Percentiles rank a stretch among this genome's conserved stretches.
Evolutionary conservation across 352 stramenopile genomes (phyloP).

Genomic region (Globisporangium uncinulatum): DNA sequence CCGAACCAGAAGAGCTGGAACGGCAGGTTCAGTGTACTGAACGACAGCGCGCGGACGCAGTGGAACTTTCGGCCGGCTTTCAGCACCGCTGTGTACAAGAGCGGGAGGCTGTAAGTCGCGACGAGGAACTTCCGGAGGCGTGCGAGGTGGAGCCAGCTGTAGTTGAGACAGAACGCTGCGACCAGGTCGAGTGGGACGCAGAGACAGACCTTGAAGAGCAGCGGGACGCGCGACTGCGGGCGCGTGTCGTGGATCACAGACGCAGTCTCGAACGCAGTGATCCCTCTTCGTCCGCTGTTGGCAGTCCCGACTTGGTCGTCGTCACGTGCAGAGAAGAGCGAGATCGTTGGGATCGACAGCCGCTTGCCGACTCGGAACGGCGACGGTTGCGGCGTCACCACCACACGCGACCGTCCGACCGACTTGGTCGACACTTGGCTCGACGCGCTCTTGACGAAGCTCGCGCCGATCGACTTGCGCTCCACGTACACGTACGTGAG

Average conservation of each 20-base stretch:
- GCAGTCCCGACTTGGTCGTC: background rate
- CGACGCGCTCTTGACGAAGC: background rate
- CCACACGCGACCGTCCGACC: background rate
- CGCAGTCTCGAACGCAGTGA: conserved; percentile 3
- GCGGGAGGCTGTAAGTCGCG: conserved; percentile 1
- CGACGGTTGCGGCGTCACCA: conserved; percentile 6
- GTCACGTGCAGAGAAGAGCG: conserved; percentile 8
- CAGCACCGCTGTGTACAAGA: conserved; percentile 5
- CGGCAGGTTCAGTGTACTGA: conserved; percentile 11
- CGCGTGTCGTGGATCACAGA: conserved; percentile 2
- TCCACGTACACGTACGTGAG: conserved; percentile 10
- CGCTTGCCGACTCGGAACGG: background rate
- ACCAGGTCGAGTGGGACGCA: conserved; percentile 10
- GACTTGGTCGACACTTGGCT: conserved; percentile 1
- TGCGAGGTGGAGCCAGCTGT: conserved; percentile 18
- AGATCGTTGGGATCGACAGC: conserved; percentile 1
- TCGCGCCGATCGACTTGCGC: conserved; percentile 5
- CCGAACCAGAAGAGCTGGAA: conserved; percentile 18
- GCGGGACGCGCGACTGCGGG: background rate
- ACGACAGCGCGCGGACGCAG: conserved; percentile 13
- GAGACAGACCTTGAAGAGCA: conserved; percentile 7
- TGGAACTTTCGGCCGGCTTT: conserved; percentile 8
- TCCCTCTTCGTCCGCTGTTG: background rate
- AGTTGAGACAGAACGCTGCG: conserved; percentile 3
- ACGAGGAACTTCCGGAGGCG: conserved; percentile 10